Evolutionary conservation across 768 basidiomycete species (phyloP).

Genomic region (Leccinum pellstonianum): DNA sequence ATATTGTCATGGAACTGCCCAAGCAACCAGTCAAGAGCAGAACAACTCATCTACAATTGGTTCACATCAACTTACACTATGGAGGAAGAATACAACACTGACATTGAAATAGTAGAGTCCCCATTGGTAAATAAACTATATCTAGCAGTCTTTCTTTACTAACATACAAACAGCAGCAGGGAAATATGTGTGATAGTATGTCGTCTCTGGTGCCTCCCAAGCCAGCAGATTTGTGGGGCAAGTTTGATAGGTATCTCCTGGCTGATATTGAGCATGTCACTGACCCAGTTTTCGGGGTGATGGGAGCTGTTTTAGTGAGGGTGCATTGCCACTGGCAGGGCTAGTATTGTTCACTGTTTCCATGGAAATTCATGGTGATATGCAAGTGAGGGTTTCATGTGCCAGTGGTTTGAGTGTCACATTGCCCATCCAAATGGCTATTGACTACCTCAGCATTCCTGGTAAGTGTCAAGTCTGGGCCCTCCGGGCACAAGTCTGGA

Average conservation of each 20-base stretch:
- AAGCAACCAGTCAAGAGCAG: not conserved
- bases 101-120: no score
- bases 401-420: not conserved
- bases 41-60: not conserved
- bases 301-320: no score
- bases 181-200: not conserved
- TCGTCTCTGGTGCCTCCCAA: not conserved
- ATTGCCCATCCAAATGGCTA: not conserved
- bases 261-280: not conserved
- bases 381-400: not conserved
- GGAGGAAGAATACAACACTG: not conserved
- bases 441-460: not conserved
- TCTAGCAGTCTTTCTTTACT: no score
- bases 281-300: not conserved
- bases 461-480: not conserved
- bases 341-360: no score
- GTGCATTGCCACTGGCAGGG: no score
- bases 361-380: no score
- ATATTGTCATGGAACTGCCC: no score
- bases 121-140: no score
- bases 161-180: not conserved
- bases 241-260: not conserved
- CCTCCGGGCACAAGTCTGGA: no score
- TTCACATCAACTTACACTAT: not conserved
- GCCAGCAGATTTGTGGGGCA: not conserved